Evolutionary conservation across 1,139 yeast species (phyloP), one percentile per base, ranked within the genome.

Genomic region (Kurtzmaniella natalensis): DNA sequence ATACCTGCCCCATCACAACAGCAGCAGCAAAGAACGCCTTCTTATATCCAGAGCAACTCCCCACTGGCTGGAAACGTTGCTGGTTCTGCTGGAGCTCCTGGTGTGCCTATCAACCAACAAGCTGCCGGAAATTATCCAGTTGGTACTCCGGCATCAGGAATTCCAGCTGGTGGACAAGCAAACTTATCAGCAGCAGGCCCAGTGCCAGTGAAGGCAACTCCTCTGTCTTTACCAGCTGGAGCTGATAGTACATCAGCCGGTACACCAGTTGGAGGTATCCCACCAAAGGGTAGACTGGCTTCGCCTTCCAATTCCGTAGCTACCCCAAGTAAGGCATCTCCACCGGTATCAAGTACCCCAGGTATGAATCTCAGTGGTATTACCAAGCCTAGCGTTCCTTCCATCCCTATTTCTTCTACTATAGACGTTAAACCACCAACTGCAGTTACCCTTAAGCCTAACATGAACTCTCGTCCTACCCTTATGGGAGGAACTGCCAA

Each of bases 401-500:
- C 84, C 4, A 68, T 85, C 36, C 87, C 92, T 1, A 25, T 35
- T 23, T 24, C 41, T 23, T 34, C 34, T 39, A 22, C 38, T 32
- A 30, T 89, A 27, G 75, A 80, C 31, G 79, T 86, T 7, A 72
- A 76, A 22, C 48, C 51, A 7, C 43, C 48, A 5, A 37, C 44
- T 8, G 42, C 50, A 8, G 42, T 40, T n/a, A 42, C 44, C 34
- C 41, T 33, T 39, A 75, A 78, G 39, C 76, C 59, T 1, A 49
- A 43, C 30, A 48, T 32, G 15, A 64, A 61, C 37, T 73, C 76
- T 36, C 72, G 96, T 40, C 95, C 97, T 5, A 81, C 95, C 2
- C 63, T 88, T 34, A 72, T 88, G 18, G 94, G 94, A 31, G 96
- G 96, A n/a, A 74, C 78, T 33, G 88, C 95, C 3, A 72, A 81